Evolutionary conservation across 495 filamentous ascomycete species (phyloP), one percentile per base, ranked within the genome.

Genomic region (Tuber brumale): DNA sequence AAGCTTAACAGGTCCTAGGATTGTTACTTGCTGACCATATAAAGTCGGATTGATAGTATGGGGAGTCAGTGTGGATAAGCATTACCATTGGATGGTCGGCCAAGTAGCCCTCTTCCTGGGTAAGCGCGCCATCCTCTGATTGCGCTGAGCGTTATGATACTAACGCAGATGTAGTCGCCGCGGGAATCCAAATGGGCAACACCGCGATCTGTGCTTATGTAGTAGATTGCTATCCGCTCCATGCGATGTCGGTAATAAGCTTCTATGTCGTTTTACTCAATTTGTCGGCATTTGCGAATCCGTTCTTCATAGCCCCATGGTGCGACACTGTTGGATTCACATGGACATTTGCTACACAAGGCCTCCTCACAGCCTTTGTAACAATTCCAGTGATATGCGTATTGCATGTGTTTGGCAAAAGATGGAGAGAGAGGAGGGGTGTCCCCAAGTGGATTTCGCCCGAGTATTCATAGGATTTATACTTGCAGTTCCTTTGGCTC

Each of bases 231-330:
- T 89, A 90, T 77, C 88, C 88, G 0, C 81, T 88, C 39, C 88
- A 91, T 77, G 87, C 86, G 41, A 89, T 89, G 80, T 86, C 86
- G 69, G 85, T 90, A 37, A 86, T 91, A 23, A 89, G 87, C 9
- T 91, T 90, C 81, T 91, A 91, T 75, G 85, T 87, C 3, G 89
- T 91, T 3, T 83, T 89, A 42, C 84, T 91, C n/a, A 91, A 91
- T 73, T 74, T 89, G 39, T 80, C 79, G n/a, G 84, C 83, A 19
- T 85, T 84, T 70, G 76, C 83, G 42, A 82, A 84, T 77, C 85
- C 84, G n/a, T 90, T 91, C 81, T 90, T 89, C 75, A 89, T 90
- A 76, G 83, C 86, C 0, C 84, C 85, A 8, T 90, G 88, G 88
- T 81, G 88, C 66, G 85, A 84, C 3, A 82, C 82, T 1, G 82